These are phyloP conservation scores for Spiromastix sp. DNA, from an alignment of 2,329 filamentous ascomycete species.

Conservation along the genomic window DNA sequence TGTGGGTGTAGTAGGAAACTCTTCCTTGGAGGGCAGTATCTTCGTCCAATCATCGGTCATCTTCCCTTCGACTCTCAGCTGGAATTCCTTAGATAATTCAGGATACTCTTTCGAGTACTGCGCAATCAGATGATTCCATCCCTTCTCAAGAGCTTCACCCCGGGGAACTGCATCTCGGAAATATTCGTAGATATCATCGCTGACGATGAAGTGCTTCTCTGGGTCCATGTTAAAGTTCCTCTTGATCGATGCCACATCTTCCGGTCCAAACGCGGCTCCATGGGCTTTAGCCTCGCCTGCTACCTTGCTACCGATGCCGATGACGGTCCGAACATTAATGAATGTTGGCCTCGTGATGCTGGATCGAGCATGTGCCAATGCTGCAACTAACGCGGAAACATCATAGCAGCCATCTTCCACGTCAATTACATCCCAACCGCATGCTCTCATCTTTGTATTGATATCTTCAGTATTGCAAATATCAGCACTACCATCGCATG, in stretches of 20 bases:
- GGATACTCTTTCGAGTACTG: neutral
- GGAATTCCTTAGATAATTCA: neutral
- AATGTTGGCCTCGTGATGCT: slow-evolving; percentile 41
- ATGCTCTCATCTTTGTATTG: slow-evolving; percentile 48
- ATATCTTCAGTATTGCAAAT: slow-evolving; percentile 46
- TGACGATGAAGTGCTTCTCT: neutral
- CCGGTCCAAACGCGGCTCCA: slow-evolving; percentile 46
- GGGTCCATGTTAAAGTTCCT: slow-evolving; percentile 28
- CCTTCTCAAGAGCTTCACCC: neutral
- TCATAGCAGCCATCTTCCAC: slow-evolving; percentile 44
- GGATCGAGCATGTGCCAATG: slow-evolving; percentile 33
- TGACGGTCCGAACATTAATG: slow-evolving; percentile 45
- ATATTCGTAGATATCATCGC: neutral
- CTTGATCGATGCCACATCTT: slow-evolving; percentile 48
- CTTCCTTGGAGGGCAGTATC: slow-evolving; percentile 37
- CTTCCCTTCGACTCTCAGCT: neutral
- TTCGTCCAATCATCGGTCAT: slow-evolving; percentile 41
- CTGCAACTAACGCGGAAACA: slow-evolving; percentile 36
- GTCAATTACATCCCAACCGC: slow-evolving; percentile 46
- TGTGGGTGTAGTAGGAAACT: slow-evolving; percentile 42
- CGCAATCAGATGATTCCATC: neutral
- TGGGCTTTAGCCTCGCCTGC: slow-evolving; percentile 46
- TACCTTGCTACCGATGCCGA: slow-evolving; percentile 39
- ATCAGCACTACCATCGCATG: slow-evolving; percentile 48
- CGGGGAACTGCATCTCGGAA: neutral